A percentile compares a stretch with the other conserved stretches of the same genome.
Conservation (phyloP, 495 filamentous ascomycete genomes). For the Aeminium ludgeri region DNA sequence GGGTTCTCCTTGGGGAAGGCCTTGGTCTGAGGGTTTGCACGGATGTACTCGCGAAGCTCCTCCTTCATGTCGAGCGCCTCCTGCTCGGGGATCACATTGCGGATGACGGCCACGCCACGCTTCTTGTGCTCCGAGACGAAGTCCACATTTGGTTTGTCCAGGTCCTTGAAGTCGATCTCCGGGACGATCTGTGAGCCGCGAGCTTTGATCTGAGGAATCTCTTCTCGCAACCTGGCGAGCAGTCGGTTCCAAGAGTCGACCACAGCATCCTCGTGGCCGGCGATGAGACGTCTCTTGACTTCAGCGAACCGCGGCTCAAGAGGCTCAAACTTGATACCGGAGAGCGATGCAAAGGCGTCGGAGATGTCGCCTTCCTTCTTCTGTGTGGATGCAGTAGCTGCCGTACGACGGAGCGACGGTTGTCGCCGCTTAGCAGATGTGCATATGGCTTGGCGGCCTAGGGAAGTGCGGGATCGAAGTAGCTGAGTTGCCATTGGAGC, state of each 20-base stretch:
- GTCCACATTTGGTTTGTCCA: conserved; percentile 15
- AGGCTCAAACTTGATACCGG: conserved; percentile 43
- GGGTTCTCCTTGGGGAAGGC: conserved; percentile 42
- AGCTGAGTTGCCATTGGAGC: no score
- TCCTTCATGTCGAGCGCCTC: conserved; percentile 25
- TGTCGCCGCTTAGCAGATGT: no score
- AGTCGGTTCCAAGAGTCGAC: conserved; percentile 54
- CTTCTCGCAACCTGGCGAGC: conserved; percentile 35
- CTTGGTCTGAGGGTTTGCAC: conserved; percentile 26
- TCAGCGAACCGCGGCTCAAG: conserved; percentile 56
- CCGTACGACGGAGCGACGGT: no score
- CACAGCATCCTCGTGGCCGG: conserved; percentile 44
- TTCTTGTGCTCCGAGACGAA: conserved; percentile 22
- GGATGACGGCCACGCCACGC: conserved; percentile 25
- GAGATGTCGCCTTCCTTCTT: conserved; percentile 55
- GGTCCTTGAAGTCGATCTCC: conserved; percentile 24
- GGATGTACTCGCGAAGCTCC: conserved; percentile 24
- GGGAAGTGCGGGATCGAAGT: no score
- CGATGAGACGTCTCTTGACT: conserved; percentile 50
- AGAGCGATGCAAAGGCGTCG: conserved; percentile 66
- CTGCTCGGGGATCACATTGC: conserved; percentile 22
- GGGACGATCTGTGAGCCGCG: conserved; percentile 27
- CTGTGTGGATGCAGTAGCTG: conserved; percentile 14
- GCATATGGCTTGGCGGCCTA: not conserved
- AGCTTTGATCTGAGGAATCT: conserved; percentile 34